phyloP scores from a whole-genome alignment of 208 protist genomes.

The Endotrypanum monterogeii region DNA sequence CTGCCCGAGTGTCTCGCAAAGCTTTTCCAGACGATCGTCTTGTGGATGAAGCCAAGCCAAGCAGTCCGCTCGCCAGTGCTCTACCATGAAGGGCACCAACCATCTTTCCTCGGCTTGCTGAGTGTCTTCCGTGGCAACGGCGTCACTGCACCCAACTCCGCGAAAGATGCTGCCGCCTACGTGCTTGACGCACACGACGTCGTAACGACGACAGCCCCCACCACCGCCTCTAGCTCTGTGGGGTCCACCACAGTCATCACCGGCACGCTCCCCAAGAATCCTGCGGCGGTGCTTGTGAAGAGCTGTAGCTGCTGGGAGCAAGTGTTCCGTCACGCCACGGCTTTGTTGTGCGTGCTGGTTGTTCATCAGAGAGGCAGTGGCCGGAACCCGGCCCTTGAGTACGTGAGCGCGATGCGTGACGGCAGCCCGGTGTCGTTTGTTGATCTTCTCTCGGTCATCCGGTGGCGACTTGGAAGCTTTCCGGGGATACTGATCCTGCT shows the following conservation, averaged over 20 bases:
- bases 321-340: conserved; percentile 47
- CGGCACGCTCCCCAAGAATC: conserved; percentile 14
- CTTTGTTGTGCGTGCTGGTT: conserved; percentile 68
- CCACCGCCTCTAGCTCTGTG: background rate
- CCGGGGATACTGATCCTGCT: conserved; percentile 66
- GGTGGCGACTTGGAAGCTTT: conserved; percentile 38
- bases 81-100: conserved; percentile 43
- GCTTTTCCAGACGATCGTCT: conserved; percentile 52
- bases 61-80: conserved; percentile 26
- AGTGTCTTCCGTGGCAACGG: conserved; percentile 29
- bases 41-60: conserved; percentile 45
- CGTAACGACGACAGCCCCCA: background rate
- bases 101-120: conserved; percentile 43
- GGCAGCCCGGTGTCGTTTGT: conserved; percentile 33
- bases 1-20: conserved; percentile 40
- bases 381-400: conserved; percentile 58
- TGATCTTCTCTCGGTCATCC: conserved; percentile 44
- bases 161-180: background rate
- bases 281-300: conserved; percentile 24
- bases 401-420: conserved; percentile 36
- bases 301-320: conserved; percentile 47
- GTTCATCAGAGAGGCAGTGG: conserved; percentile 65
- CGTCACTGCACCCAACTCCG: background rate
- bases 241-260: background rate
- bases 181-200: conserved; percentile 18